Conservation (phyloP, 2,329 filamentous ascomycete genomes). For the Didymella arachidicola region DNA sequence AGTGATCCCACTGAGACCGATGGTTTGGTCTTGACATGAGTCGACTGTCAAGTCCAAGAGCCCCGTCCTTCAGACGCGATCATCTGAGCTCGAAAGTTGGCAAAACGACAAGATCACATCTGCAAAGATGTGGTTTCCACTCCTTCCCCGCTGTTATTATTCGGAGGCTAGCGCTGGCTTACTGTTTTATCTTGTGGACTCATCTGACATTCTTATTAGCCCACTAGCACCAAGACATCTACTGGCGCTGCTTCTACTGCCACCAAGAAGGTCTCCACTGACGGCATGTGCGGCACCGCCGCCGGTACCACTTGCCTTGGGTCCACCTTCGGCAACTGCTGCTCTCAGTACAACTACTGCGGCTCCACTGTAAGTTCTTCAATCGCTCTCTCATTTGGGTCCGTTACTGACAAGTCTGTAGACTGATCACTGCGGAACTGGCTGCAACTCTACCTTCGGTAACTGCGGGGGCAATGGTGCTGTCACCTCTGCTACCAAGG, state of each 20-base stretch:
- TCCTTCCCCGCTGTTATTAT: constrained; percentile 9
- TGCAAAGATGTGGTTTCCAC: constrained; percentile 9
- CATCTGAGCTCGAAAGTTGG: constrained; percentile 16
- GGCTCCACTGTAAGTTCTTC: not conserved
- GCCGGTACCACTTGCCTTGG: constrained; percentile 54
- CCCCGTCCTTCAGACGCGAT: constrained; percentile 13
- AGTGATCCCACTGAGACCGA: constrained; percentile 19
- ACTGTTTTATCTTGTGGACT: constrained; percentile 5
- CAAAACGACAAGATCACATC: constrained; percentile 10
- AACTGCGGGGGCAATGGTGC: constrained; percentile 28
- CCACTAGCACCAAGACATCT: constrained; percentile 24
- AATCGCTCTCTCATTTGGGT: too few species aligned
- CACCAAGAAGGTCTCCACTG: constrained; percentile 47
- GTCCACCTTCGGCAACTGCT: constrained; percentile 56
- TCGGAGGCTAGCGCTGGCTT: constrained; percentile 14
- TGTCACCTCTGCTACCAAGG: constrained; percentile 12
- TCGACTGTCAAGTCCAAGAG: constrained; percentile 12
- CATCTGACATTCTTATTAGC: constrained; percentile 14
- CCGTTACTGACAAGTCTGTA: too few species aligned
- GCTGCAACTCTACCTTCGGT: constrained; percentile 47
- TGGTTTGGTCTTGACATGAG: constrained; percentile 13
- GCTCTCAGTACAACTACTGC: constrained; percentile 38
- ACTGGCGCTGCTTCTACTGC: constrained; percentile 25
- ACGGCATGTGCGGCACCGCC: constrained; percentile 54
- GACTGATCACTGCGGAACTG: constrained; percentile 39